Percentiles rank a stretch among this genome's conserved stretches.
Conservation (phyloP, 106 monocot species). For the Alisma plantagoaquatica region DNA sequence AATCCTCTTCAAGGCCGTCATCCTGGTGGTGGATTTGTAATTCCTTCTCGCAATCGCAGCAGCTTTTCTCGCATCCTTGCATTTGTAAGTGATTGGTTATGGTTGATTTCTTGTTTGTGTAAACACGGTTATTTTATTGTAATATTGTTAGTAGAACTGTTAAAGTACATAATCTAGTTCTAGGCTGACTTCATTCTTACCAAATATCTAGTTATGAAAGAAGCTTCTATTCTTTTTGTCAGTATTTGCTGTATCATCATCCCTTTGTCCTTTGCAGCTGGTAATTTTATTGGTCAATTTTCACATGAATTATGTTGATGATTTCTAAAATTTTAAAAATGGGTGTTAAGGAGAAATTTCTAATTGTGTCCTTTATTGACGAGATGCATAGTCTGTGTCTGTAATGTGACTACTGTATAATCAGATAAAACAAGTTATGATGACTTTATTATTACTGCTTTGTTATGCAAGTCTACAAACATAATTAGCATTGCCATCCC, state of each 20-base stretch:
- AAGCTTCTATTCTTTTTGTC: background rate
- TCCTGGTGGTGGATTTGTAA: conserved; percentile 31
- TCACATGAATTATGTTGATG: no score
- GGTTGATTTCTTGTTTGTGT: background rate
- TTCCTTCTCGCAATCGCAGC: conserved; percentile 37
- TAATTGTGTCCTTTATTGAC: no score
- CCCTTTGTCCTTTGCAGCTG: background rate
- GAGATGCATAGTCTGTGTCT: background rate
- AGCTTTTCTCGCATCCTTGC: conserved; percentile 32
- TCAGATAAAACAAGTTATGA: no score
- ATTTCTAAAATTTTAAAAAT: no score
- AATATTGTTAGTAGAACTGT: background rate
- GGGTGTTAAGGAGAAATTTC: no score
- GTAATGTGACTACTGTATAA: no score
- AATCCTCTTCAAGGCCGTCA: conserved; percentile 59
- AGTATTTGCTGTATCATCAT: background rate
- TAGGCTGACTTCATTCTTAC: background rate
- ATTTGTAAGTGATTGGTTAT: conserved; percentile 41
- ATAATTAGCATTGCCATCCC: conserved; percentile 1
- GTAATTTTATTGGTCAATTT: background rate
- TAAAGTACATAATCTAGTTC: background rate
- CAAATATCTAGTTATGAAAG: background rate
- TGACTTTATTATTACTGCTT: no score
- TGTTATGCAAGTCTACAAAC: no score
- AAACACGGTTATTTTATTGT: background rate